Conservation (phyloP, 2,329 filamentous ascomycete genomes). For the Fonsecaea multimorphosa region DNA sequence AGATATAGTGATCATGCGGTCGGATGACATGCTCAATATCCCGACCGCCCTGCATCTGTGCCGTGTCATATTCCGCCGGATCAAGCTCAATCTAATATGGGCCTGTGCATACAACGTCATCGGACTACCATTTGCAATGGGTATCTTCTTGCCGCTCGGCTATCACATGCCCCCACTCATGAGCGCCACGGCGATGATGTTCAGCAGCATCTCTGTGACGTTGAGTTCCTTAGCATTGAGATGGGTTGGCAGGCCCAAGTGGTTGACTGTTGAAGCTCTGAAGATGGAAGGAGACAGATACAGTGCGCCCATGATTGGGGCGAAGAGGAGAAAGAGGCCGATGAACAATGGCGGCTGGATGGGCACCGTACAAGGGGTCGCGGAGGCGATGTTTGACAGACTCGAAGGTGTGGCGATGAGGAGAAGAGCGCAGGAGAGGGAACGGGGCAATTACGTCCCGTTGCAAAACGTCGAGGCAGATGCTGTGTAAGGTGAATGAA, state of each 20-base stretch:
- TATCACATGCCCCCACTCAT: slow-evolving; percentile 84
- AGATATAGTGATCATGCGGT: slow-evolving; percentile 93
- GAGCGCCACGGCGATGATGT: slow-evolving; percentile 93
- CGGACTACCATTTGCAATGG: slow-evolving; percentile 95
- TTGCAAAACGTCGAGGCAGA: slow-evolving; percentile 51
- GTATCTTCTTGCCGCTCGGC: slow-evolving; percentile 88
- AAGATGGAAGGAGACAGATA: slow-evolving; percentile 60
- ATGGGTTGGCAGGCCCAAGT: slow-evolving; percentile 81
- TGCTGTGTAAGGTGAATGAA: slow-evolving; percentile 6
- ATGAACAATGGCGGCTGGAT: neutral
- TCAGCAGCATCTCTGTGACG: slow-evolving; percentile 88
- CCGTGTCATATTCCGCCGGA: slow-evolving; percentile 83
- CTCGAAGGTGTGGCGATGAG: slow-evolving; percentile 43
- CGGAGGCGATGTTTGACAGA: neutral
- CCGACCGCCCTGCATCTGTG: slow-evolving; percentile 83
- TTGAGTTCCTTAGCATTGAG: slow-evolving; percentile 81
- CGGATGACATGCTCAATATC: slow-evolving; percentile 90
- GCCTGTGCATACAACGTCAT: slow-evolving; percentile 91
- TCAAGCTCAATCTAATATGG: slow-evolving; percentile 92
- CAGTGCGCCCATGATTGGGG: slow-evolving; percentile 30
- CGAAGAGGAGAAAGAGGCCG: slow-evolving; percentile 11
- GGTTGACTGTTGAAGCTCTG: slow-evolving; percentile 77
- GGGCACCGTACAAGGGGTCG: neutral
- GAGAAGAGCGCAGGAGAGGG: slow-evolving; percentile 45
- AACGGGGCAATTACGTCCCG: slow-evolving; percentile 49